These are phyloP conservation scores for Cryptococcus floricola DNA, from an alignment of 1,284 basidiomycete species.

Conservation along the genomic window DNA sequence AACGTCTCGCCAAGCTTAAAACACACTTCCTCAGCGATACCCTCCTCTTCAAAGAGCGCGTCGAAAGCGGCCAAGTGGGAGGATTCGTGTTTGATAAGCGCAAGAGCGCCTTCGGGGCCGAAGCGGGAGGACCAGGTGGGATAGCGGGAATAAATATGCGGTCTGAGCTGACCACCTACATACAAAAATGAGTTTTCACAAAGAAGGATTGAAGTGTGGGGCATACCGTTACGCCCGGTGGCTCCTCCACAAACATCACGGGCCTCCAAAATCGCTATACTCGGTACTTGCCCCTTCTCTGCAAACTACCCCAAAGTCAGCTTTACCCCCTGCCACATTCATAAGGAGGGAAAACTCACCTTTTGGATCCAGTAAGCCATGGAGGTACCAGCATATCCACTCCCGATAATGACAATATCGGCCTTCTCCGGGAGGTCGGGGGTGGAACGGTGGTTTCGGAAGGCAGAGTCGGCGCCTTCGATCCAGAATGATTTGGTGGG, in stretches of 20 bases:
- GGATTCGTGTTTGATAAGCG: conserved; percentile 19
- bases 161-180: conserved; percentile 25
- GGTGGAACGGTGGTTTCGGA: conserved; percentile 12
- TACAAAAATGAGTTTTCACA: neutral
- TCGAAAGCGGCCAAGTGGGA: conserved; percentile 19
- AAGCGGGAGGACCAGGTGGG: conserved; percentile 15
- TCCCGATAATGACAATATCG: conserved; percentile 31
- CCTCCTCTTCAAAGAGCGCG: conserved; percentile 13
- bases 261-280: conserved; percentile 17
- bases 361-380: conserved; percentile 13
- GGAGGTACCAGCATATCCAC: conserved; percentile 22
- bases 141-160: conserved; percentile 23
- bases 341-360: neutral
- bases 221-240: conserved; percentile 18
- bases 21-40: conserved; percentile 15
- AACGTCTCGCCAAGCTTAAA: conserved; percentile 19
- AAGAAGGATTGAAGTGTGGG: neutral
- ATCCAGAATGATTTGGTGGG: conserved; percentile 22
- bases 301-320: conserved; percentile 2
- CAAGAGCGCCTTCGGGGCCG: conserved; percentile 13
- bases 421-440: conserved; percentile 18
- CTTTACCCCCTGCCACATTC: neutral
- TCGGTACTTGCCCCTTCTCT: conserved; percentile 3
- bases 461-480: conserved; percentile 11
- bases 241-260: conserved; percentile 20